Conservation (phyloP, 805 yeast species). For the Sugiyamaella mastotermitis region DNA sequence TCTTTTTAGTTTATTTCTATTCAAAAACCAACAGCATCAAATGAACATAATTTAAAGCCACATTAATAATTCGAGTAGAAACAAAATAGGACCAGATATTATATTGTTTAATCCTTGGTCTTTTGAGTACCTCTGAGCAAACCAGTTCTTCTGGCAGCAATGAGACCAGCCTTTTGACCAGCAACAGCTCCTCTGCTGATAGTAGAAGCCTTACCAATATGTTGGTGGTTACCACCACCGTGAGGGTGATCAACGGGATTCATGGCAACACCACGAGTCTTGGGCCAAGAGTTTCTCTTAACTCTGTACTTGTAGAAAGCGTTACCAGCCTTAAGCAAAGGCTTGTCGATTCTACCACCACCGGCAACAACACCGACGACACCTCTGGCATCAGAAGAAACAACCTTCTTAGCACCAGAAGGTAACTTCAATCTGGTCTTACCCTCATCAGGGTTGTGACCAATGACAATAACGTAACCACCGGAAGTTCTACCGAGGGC, state of each 20-base stretch:
- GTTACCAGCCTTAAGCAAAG: conserved; percentile 99
- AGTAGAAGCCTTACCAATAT: conserved; percentile 99
- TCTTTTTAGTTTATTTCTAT: no score
- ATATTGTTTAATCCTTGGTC: conserved; percentile 70
- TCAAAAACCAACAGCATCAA: no score
- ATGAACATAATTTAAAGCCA: no score
- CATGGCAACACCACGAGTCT: conserved; percentile 99
- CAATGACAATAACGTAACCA: conserved; percentile 97
- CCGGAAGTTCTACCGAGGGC: conserved; percentile 99
- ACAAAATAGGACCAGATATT: no score
- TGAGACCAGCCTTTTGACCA: conserved; percentile 99
- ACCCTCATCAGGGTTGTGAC: conserved; percentile 99
- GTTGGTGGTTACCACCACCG: conserved; percentile 99
- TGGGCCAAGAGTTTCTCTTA: conserved; percentile 99
- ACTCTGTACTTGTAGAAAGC: conserved; percentile 99
- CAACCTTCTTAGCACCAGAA: conserved; percentile 97
- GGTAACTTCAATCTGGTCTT: conserved; percentile 99
- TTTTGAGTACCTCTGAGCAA: conserved; percentile 99
- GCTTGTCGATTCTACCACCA: conserved; percentile 99
- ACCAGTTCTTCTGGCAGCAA: conserved; percentile 99
- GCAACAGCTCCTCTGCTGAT: conserved; percentile 99
- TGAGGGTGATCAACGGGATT: conserved; percentile 99
- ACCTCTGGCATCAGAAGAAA: conserved; percentile 97
- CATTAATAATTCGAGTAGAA: no score
- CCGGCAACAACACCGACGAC: conserved; percentile 99